These are phyloP conservation scores for Blastosporella zonata DNA, from an alignment of 1,284 basidiomycete genomes.

Conservation along the genomic window DNA sequence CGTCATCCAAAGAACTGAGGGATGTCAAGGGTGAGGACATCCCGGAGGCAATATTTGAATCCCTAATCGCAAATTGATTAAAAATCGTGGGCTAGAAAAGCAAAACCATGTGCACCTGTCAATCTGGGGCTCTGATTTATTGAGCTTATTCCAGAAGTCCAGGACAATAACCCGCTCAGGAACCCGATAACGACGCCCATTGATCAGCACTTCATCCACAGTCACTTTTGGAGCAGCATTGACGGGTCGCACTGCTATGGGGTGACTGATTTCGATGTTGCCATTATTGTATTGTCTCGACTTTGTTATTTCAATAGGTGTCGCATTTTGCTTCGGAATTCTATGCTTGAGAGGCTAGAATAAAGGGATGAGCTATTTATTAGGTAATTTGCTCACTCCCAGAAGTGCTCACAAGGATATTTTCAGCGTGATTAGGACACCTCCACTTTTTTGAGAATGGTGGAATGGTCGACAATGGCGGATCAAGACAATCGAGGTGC, in stretches of 20 bases:
- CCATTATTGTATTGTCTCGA: constrained; percentile 84
- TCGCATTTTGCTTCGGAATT: constrained; percentile 65
- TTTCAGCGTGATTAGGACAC: constrained; percentile 95
- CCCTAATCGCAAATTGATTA: constrained; percentile 26
- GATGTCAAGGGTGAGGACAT: constrained; percentile 74
- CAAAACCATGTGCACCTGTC: constrained; percentile 38
- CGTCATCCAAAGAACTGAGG: constrained; percentile 68
- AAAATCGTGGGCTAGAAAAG: constrained; percentile 5
- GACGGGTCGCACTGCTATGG: constrained; percentile 45
- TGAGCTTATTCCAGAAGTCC: constrained; percentile 93
- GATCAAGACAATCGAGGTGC: constrained; percentile 96
- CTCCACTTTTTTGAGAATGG: constrained; percentile 93
- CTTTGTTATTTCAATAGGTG: constrained; percentile 69
- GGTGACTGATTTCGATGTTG: constrained; percentile 83
- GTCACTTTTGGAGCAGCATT: constrained; percentile 42
- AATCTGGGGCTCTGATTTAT: constrained; percentile 38
- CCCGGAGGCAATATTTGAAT: constrained; percentile 41
- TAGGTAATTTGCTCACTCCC: constrained; percentile 8
- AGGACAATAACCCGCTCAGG: constrained; percentile 90
- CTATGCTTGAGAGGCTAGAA: constrained; percentile 70
- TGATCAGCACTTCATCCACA: constrained; percentile 76
- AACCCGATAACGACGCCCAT: constrained; percentile 87
- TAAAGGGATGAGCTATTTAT: constrained; percentile 13
- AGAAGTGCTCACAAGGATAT: constrained; percentile 56
- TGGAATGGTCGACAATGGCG: constrained; percentile 86